Conservation (phyloP, 1,284 basidiomycete genomes). For the Cutaneotrichosporon cutaneum region DNA sequence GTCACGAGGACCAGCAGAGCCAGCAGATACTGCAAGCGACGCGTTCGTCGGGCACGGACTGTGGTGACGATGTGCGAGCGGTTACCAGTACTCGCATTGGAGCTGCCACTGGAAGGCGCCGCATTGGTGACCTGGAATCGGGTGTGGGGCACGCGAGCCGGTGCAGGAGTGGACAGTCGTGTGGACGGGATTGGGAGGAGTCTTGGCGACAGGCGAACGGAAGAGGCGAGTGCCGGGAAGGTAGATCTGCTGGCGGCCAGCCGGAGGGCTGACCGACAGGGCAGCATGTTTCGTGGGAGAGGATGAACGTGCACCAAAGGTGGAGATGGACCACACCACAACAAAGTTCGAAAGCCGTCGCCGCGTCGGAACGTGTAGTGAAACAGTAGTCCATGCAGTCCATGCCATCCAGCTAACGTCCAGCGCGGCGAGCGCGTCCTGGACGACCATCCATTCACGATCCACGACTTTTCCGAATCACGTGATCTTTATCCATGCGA, state of each 20-base stretch:
- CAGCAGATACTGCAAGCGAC: slow-evolving; percentile 7
- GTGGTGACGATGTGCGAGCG: not conserved
- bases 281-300: not conserved
- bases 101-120: not conserved
- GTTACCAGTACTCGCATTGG: not conserved
- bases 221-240: not conserved
- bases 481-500: no score
- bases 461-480: no score
- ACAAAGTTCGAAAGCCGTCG: not conserved
- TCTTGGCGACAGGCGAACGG: not conserved
- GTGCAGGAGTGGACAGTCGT: not conserved
- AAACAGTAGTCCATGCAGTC: no score
- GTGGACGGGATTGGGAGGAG: not conserved
- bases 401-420: no score
- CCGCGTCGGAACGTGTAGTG: no score
- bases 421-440: no score
- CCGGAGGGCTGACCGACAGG: slow-evolving; percentile 8
- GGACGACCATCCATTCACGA: no score
- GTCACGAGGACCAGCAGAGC: slow-evolving; percentile 37
- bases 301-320: not conserved
- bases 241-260: not conserved
- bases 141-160: not conserved
- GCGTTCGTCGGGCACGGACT: not conserved
- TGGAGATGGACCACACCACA: not conserved
- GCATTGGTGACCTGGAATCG: not conserved